Evolutionary conservation across 2,329 filamentous ascomycete genomes (phyloP).

Genomic region (Penicillium sp.): DNA sequence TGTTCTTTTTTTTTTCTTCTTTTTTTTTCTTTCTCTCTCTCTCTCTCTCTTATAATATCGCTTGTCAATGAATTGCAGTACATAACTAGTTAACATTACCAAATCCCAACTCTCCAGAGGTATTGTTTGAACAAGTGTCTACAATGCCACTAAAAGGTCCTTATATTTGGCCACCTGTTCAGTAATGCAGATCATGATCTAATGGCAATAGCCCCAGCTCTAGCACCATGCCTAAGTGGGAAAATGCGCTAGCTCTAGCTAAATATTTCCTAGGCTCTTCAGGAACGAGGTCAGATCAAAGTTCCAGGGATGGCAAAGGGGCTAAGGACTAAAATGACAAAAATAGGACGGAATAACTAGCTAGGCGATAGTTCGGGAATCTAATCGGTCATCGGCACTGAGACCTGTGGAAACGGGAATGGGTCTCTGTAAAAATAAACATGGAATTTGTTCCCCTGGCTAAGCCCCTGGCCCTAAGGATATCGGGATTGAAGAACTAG

Average conservation of each 20-base stretch:
- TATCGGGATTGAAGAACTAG: neutral
- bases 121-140: neutral
- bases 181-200: neutral
- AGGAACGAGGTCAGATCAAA: neutral
- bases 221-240: neutral
- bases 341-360: neutral
- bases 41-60: too few relatives aligned
- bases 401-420: conserved; percentile 4
- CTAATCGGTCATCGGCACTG: neutral
- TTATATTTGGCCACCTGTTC: neutral
- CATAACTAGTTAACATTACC: too few relatives aligned
- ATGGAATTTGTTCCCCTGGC: neutral
- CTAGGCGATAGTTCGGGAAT: conserved; percentile 1
- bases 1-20: neutral
- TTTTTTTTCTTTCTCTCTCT: too few relatives aligned
- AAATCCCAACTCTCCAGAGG: neutral
- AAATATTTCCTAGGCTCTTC: neutral
- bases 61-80: neutral
- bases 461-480: neutral
- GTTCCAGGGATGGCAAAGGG: neutral
- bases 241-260: neutral
- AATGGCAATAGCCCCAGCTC: neutral
- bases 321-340: conserved; percentile 1
- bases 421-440: conserved; percentile 5
- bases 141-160: neutral